phyloP scores from a whole-genome alignment of 495 filamentous ascomycete genomes.

The Saxophila tyrrhenica region DNA sequence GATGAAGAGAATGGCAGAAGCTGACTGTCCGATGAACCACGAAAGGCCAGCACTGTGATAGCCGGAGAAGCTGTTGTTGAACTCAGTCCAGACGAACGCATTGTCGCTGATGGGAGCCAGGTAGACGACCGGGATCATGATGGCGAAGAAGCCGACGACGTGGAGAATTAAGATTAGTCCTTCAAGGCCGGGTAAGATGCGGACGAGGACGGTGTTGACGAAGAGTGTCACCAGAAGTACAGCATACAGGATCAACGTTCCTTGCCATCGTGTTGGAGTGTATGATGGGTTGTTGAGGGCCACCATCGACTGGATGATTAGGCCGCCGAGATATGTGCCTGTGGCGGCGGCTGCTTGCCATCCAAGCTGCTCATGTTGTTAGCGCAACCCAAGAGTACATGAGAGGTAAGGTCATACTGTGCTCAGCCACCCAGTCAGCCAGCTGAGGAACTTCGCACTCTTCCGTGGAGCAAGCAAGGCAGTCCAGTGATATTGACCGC shows the following conservation, averaged over 20 bases:
- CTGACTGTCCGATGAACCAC: slow-evolving; percentile 2
- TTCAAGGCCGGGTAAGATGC: slow-evolving; percentile 45
- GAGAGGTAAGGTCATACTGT: too few species aligned
- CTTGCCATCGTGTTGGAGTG: slow-evolving; percentile 44
- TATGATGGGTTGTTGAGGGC: slow-evolving; percentile 40
- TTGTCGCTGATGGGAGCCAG: slow-evolving; percentile 1
- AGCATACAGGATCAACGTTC: slow-evolving; percentile 44
- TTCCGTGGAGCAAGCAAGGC: background rate
- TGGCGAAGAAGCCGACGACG: background rate
- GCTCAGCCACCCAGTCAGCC: slow-evolving; percentile 41
- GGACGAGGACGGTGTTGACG: slow-evolving; percentile 46
- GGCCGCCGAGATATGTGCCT: slow-evolving; percentile 42
- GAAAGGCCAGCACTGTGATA: slow-evolving; percentile 5
- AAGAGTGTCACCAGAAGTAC: slow-evolving; percentile 38
- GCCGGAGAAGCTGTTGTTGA: background rate
- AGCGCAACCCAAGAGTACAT: too few species aligned
- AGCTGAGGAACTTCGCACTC: background rate
- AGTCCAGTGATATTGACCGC: background rate
- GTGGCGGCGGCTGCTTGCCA: slow-evolving; percentile 49
- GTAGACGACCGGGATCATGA: background rate
- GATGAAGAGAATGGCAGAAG: background rate
- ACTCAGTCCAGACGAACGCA: slow-evolving; percentile 4
- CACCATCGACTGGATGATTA: slow-evolving; percentile 48
- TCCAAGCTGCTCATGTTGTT: too few species aligned
- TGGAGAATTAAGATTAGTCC: slow-evolving; percentile 44